Conservation (phyloP, 768 basidiomycete species). For the Psilocybe sp. region DNA sequence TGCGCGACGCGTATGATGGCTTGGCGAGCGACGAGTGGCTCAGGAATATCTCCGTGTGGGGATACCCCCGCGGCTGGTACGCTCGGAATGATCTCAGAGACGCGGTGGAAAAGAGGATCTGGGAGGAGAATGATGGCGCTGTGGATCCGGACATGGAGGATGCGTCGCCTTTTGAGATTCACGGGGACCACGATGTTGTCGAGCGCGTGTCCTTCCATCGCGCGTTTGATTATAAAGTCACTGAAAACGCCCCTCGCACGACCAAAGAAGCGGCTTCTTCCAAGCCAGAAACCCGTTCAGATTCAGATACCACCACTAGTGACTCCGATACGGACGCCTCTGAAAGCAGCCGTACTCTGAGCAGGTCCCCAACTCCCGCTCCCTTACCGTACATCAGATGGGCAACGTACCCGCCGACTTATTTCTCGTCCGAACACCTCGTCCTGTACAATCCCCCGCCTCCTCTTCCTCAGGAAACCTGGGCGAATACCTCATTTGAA, state of each 20-base stretch:
- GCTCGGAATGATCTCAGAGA: conserved; percentile 50
- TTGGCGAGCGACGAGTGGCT: conserved; percentile 47
- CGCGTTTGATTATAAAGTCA: conserved; percentile 6
- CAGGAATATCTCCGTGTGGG: conserved; percentile 64
- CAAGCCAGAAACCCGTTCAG: not conserved
- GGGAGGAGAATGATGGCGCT: conserved; percentile 32
- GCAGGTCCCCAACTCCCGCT: not conserved
- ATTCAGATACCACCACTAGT: not conserved
- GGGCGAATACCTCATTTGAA: conserved; percentile 17
- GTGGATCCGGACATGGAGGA: conserved; percentile 19
- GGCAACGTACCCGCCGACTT: conserved; percentile 59
- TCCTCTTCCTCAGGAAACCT: conserved; percentile 23
- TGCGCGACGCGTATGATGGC: conserved; percentile 29
- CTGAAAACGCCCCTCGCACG: too few species aligned
- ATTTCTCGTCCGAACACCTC: conserved; percentile 58
- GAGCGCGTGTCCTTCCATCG: conserved; percentile 33
- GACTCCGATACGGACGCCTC: not conserved
- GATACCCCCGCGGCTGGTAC: conserved; percentile 77
- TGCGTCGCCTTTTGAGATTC: conserved; percentile 31
- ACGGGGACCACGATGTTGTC: conserved; percentile 31
- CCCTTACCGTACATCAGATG: conserved; percentile 29
- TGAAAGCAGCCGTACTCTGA: too few species aligned
- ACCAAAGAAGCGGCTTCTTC: not conserved
- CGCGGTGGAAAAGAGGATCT: conserved; percentile 44
- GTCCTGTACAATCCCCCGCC: conserved; percentile 34